Base-by-base conservation (phyloP, 106 monocot genomes). In the Agapanthus africanus region DNA sequence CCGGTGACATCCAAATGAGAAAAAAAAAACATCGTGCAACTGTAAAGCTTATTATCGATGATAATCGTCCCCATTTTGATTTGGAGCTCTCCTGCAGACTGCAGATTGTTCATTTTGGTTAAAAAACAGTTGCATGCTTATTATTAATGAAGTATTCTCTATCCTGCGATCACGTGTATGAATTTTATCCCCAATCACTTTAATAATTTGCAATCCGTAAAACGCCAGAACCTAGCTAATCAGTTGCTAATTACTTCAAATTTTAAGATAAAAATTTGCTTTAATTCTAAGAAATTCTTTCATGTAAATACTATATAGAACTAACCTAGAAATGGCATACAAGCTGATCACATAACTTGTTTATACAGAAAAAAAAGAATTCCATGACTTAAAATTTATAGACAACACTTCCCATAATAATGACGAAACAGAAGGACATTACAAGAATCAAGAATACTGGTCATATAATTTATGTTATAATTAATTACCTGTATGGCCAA, bases 401-500 rank as follows among this genome's bases (percentile, higher is more conserved):
- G n/a, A n/a, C n/a, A n/a, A n/a, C n/a, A n/a, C n/a, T n/a, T n/a
- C n/a, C n/a, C n/a, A n/a, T n/a, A n/a, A n/a, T n/a, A n/a, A n/a
- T n/a, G n/a, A n/a, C n/a, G n/a, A n/a, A n/a, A n/a, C n/a, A n/a
- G n/a, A n/a, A 50, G n/a, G 22, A 57, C 56, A 57, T 57, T 30
- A 13, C 56, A 54, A 11, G 30, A 31, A 14, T 13, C 14, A 57
- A 57, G 56, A 57, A 13, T 50, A 50, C 11, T 57, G 56, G 30
- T 30, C 10, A 18, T 31, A 61, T 21, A 61, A 19, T 61, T 39
- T n/a, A n/a, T 57, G 34, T 49, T 10, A 37, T 59, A 25, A 27
- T 8, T 21, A 23, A 49, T 59, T 82, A 99, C 97, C 92, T 99
- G 51, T 77, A 63, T 70, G 84, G 84, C 91, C 86, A 90, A 73